These are phyloP conservation scores for Sextonia rubra DNA, from an alignment of 164 flowering plant genomes.

Conservation along the genomic window DNA sequence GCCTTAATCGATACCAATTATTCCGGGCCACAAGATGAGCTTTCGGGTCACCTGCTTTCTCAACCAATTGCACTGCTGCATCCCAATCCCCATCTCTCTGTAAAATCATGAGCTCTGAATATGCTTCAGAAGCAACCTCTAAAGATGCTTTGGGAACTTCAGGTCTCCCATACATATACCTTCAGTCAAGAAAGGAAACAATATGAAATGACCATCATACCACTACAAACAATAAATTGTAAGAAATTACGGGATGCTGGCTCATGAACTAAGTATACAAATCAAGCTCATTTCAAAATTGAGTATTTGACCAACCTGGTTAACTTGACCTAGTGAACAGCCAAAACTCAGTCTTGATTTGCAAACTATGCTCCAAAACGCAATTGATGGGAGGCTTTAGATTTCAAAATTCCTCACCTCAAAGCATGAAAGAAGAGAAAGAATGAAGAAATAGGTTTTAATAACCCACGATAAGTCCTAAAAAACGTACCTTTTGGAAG, in stretches of 20 bases:
- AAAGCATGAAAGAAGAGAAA: background rate
- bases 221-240: background rate
- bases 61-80: conserved; percentile 79
- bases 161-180: conserved; percentile 97
- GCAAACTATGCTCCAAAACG: too few relatives aligned
- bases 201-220: conserved; percentile 1
- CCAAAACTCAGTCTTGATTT: too few relatives aligned
- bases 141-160: conserved; percentile 86
- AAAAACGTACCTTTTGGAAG: too few relatives aligned
- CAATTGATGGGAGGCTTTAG: too few relatives aligned
- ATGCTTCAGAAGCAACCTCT: conserved; percentile 63
- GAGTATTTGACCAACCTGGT: too few relatives aligned
- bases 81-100: conserved; percentile 69
- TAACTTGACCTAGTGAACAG: too few relatives aligned
- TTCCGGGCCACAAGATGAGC: conserved; percentile 58
- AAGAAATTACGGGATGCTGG: background rate
- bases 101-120: conserved; percentile 51
- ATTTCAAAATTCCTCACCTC: too few relatives aligned
- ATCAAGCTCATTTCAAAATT: too few relatives aligned
- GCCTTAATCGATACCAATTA: conserved; percentile 89
- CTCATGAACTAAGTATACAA: too few relatives aligned
- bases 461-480: background rate
- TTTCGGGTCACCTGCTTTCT: conserved; percentile 73
- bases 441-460: background rate
- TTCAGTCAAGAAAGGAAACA: conserved; percentile 16